Evolutionary conservation across 352 stramenopile genomes (phyloP).

Genomic region (Pythium periplocum): DNA sequence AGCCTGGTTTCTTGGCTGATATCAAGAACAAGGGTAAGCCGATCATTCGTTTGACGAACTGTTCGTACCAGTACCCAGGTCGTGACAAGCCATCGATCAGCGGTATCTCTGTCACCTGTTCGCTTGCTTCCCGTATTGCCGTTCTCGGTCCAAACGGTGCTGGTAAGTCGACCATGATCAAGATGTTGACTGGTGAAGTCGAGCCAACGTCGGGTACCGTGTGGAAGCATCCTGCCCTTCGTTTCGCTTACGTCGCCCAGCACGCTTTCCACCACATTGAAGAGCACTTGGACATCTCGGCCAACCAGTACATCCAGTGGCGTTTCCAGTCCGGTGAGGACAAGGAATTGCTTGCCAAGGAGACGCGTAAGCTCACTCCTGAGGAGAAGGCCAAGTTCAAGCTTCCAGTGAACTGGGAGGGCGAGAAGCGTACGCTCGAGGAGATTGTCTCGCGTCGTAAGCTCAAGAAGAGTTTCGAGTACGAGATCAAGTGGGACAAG

Average conservation of each 20-base stretch:
- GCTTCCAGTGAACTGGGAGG: constrained; percentile 92
- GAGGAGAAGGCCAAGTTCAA: constrained; percentile 95
- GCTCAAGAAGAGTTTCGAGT: constrained; percentile 94
- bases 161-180: constrained; percentile 96
- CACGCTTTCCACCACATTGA: constrained; percentile 98
- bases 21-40: constrained; percentile 91
- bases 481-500: constrained; percentile 97
- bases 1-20: constrained; percentile 84
- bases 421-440: constrained; percentile 87
- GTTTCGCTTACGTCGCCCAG: constrained; percentile 96
- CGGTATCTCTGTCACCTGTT: constrained; percentile 75
- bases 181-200: constrained; percentile 88
- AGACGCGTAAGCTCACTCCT: constrained; percentile 85
- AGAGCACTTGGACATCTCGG: constrained; percentile 92
- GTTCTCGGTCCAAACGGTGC: constrained; percentile 89
- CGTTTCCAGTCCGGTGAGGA: constrained; percentile 92
- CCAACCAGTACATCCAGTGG: constrained; percentile 97
- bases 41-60: constrained; percentile 86
- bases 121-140: constrained; percentile 76
- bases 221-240: constrained; percentile 86
- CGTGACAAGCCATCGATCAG: constrained; percentile 76
- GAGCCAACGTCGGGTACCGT: constrained; percentile 64
- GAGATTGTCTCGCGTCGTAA: constrained; percentile 91
- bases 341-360: constrained; percentile 90
- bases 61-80: constrained; percentile 81